phyloP scores from a whole-genome alignment of 164 flowering plant species.

The Annona squamosa region DNA sequence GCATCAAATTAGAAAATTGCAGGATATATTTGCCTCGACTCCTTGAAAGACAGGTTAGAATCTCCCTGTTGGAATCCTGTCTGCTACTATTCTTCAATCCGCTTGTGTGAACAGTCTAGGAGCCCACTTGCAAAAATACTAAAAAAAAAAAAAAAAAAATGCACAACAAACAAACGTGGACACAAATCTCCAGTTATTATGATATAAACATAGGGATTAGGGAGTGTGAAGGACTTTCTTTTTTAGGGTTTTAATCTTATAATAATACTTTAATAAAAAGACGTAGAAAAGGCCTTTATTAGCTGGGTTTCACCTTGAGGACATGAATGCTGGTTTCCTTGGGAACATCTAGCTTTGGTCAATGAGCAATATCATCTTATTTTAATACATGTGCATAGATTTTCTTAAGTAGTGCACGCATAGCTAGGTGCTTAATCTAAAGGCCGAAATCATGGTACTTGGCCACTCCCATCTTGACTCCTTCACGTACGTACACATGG shows the following conservation, averaged over 20 bases:
- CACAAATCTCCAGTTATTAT: not conserved
- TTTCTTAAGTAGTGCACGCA: not conserved
- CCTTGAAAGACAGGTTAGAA: too few species aligned
- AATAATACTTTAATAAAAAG: not conserved
- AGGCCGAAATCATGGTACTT: not conserved
- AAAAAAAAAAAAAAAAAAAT: too few species aligned
- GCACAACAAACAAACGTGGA: not conserved
- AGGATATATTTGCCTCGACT: too few species aligned
- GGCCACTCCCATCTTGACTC: not conserved
- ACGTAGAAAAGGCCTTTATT: not conserved
- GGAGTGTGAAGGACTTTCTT: too few species aligned
- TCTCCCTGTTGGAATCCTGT: too few species aligned
- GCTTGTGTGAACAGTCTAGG: too few species aligned
- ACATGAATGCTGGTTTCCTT: not conserved
- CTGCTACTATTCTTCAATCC: too few species aligned
- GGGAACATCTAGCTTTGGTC: not conserved
- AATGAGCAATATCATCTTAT: not conserved
- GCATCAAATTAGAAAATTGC: too few species aligned
- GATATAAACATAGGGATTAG: not conserved
- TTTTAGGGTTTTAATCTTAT: too few species aligned
- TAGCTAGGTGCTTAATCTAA: not conserved
- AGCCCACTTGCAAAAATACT: too few species aligned
- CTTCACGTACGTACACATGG: not conserved
- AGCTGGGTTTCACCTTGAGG: constrained; percentile 1
- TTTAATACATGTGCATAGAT: not conserved